Conservation (phyloP, 495 filamentous ascomycete genomes). For the Trichoderma parareesei region DNA sequence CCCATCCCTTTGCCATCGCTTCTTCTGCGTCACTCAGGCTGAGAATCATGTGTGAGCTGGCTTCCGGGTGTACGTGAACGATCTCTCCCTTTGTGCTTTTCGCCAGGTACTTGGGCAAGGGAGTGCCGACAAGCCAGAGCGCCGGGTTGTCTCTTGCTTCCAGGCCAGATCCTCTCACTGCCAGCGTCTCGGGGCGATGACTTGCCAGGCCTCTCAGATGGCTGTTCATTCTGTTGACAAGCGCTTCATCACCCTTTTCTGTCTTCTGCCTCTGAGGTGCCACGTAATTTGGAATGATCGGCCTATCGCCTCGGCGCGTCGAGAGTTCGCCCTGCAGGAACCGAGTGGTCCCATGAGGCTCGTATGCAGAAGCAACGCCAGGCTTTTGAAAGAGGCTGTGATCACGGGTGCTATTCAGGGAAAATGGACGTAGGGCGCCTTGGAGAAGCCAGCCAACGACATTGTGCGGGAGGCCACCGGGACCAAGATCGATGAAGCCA, state of each 20-base stretch:
- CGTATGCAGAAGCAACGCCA: slow-evolving; percentile 5
- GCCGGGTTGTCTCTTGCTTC: slow-evolving; percentile 22
- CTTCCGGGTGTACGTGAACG: slow-evolving; percentile 28
- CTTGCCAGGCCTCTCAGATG: slow-evolving; percentile 9
- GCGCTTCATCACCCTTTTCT: neutral
- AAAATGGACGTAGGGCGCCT: slow-evolving; percentile 17
- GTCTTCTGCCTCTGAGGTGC: slow-evolving; percentile 28
- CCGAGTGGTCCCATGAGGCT: slow-evolving; percentile 13
- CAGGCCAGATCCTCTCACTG: slow-evolving; percentile 15
- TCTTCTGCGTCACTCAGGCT: slow-evolving; percentile 25
- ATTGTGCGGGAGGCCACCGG: slow-evolving; percentile 31
- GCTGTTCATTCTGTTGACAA: neutral
- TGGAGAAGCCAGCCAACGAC: slow-evolving; percentile 29
- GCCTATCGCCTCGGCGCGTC: slow-evolving; percentile 15
- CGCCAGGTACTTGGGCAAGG: slow-evolving; percentile 12
- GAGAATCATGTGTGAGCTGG: slow-evolving; percentile 24
- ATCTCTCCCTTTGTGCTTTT: slow-evolving; percentile 21
- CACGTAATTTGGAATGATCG: slow-evolving; percentile 21
- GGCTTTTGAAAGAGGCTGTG: slow-evolving; percentile 17
- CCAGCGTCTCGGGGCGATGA: slow-evolving; percentile 18
- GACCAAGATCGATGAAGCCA: slow-evolving; percentile 28
- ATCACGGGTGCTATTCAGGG: slow-evolving; percentile 20
- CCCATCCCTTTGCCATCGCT: slow-evolving; percentile 25
- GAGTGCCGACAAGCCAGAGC: slow-evolving; percentile 17
- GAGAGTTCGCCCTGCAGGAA: slow-evolving; percentile 14